Evolutionary conservation across 1,284 basidiomycete species (phyloP).

Genomic region (Austroboletus rostrupii): DNA sequence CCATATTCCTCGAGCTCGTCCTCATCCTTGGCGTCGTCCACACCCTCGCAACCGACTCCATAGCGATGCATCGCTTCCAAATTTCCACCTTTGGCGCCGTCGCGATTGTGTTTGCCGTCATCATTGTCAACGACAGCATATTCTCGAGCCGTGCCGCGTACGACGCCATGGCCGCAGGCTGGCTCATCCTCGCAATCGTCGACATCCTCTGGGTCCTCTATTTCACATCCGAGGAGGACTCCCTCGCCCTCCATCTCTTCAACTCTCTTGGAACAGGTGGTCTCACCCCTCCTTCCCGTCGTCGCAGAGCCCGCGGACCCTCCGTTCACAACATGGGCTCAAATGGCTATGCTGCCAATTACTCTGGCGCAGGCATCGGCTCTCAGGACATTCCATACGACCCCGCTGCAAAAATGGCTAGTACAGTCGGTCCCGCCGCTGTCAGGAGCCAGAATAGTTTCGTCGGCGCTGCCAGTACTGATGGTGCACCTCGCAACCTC

Average conservation of each 20-base stretch:
- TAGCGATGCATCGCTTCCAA: conserved; percentile 83
- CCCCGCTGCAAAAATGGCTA: conserved; percentile 48
- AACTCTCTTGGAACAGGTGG: conserved; percentile 85
- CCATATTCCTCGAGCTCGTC: conserved; percentile 82
- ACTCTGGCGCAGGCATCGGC: conserved; percentile 64
- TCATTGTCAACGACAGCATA: conserved; percentile 69
- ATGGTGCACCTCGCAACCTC: conserved; percentile 45
- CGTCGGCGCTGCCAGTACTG: conserved; percentile 46
- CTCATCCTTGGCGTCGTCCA: conserved; percentile 78
- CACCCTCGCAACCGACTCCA: conserved; percentile 80
- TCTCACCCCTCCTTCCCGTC: conserved; percentile 72
- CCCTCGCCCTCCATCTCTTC: conserved; percentile 78
- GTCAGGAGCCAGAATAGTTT: conserved; percentile 66
- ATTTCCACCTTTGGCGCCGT: conserved; percentile 85
- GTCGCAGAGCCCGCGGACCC: conserved; percentile 57
- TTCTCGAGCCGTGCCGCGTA: conserved; percentile 50
- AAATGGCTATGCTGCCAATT: conserved; percentile 60
- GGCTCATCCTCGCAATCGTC: conserved; percentile 88
- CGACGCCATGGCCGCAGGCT: conserved; percentile 87
- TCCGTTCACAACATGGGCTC: conserved; percentile 63
- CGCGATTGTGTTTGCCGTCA: conserved; percentile 83
- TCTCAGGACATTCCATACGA: conserved; percentile 58
- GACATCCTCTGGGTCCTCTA: conserved; percentile 94
- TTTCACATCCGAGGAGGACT: conserved; percentile 94
- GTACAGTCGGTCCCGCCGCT: conserved; percentile 35